Evolutionary conservation across 129 eudicot genomes (phyloP).

Genomic region (Artemisia argyi): DNA sequence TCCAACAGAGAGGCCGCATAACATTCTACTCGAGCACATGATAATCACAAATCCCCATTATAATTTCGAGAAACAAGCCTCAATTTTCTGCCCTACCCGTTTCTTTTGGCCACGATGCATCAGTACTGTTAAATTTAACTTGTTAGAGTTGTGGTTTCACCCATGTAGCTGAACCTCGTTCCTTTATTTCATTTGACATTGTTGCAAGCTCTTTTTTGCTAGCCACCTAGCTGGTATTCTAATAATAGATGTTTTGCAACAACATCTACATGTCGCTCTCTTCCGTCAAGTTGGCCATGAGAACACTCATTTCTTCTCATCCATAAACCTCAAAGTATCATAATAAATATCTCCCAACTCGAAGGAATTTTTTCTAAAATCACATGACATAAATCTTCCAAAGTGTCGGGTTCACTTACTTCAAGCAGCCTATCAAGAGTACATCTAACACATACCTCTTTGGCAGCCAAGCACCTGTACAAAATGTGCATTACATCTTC

Average conservation of each 20-base stretch:
- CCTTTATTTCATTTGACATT: not conserved
- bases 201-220: not conserved
- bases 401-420: not conserved
- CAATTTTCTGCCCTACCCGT: not conserved
- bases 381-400: not conserved
- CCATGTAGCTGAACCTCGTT: not conserved
- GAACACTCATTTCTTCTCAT: not conserved
- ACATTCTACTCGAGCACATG: not conserved
- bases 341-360: not conserved
- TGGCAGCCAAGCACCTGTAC: too few relatives aligned
- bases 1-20: not conserved
- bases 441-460: not conserved
- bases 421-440: not conserved
- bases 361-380: not conserved
- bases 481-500: too few relatives aligned
- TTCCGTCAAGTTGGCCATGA: not conserved
- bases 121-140: not conserved
- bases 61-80: not conserved
- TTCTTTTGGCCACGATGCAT: not conserved
- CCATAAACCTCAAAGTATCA: too few relatives aligned
- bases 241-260: not conserved
- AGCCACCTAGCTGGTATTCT: not conserved
- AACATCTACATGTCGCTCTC: not conserved
- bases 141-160: not conserved
- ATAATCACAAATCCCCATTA: not conserved